phyloP scores from a whole-genome alignment of 2,329 filamentous ascomycete species.

The Exophiala spinifera region DNA sequence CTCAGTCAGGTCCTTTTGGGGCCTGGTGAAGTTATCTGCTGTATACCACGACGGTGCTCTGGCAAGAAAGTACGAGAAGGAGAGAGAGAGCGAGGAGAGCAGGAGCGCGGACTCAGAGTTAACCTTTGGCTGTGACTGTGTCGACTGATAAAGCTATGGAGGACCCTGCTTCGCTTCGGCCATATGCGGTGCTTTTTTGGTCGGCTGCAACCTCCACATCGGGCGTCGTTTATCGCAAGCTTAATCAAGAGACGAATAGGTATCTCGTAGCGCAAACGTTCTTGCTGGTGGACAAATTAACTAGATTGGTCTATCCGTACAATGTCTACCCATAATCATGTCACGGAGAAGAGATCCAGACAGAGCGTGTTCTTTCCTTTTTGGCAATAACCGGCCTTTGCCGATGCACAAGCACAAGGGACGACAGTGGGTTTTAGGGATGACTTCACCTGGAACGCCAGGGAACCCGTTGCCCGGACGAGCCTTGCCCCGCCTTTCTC shows the following conservation, averaged over 20 bases:
- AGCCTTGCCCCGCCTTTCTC: neutral
- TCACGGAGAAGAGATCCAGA: too few relatives aligned
- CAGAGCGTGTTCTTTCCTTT: too few relatives aligned
- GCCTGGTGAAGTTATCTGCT: too few relatives aligned
- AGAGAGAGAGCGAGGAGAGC: neutral
- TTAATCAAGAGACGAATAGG: neutral
- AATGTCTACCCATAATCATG: too few relatives aligned
- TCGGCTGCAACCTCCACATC: conserved; percentile 11
- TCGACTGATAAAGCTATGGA: conserved; percentile 8
- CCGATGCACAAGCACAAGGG: too few relatives aligned
- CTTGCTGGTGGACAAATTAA: too few relatives aligned
- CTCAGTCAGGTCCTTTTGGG: neutral
- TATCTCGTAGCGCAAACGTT: neutral
- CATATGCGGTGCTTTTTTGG: neutral
- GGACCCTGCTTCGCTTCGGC: neutral
- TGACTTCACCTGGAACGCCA: too few relatives aligned
- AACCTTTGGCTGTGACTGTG: neutral
- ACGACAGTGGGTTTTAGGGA: too few relatives aligned
- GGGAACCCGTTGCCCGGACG: too few relatives aligned
- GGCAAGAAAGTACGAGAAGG: neutral
- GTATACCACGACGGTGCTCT: too few relatives aligned
- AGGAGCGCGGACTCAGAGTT: neutral
- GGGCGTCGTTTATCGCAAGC: neutral
- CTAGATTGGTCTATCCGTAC: too few relatives aligned
- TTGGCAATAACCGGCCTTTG: too few relatives aligned